Evolutionary conservation across 2,329 filamentous ascomycete species (phyloP), one percentile per base, ranked within the genome.

Genomic region (Trematosphaeria pertusa): DNA sequence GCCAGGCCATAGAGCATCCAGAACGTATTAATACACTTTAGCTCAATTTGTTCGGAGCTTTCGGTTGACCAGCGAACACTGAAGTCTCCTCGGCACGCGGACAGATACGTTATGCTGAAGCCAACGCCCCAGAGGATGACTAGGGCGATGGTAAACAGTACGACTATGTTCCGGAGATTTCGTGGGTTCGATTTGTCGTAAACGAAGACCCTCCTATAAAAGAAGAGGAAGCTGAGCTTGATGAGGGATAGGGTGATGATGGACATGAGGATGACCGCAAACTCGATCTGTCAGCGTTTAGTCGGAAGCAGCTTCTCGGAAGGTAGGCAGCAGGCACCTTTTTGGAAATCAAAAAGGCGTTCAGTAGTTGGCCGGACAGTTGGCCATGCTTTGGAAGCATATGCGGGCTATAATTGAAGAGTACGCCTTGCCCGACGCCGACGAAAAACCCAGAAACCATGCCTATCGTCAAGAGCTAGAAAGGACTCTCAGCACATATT

Each of bases 401-500:
- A 6, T n/a, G 28, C 22, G 30, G 21, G 6, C 21, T 5, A 10
- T 24, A n/a, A 12, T 24, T 39, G 37, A 39, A 39, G n/a, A 39
- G 15, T 4, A 28, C 6, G 22, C 30, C 37, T 30, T 39, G 28
- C 4, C 22, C n/a, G 8, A 39, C 21, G 11, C 37, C 37, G 15
- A 17, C 28, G 15, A 39, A 39, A n/a, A 39, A 7, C 7, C n/a
- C 37, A 15, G 37, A 18, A 10, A 24, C 37, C 21, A 39, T 28
- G n/a, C 37, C 37, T 10, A 39, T 39, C n/a, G 28, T 39, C 37
- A 39, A 30, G 37, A 39, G 22, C 37, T 39, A 30, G 14, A 30
- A 6, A 15, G 19, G 19, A 10, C 9, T 39, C n/a, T n/a, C n/a
- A n/a, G n/a, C n/a, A n/a, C 6, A 39, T 21, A 10, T 14, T 17